Conservation (phyloP, 495 filamentous ascomycete species). For the Penicillium roqueforti region DNA sequence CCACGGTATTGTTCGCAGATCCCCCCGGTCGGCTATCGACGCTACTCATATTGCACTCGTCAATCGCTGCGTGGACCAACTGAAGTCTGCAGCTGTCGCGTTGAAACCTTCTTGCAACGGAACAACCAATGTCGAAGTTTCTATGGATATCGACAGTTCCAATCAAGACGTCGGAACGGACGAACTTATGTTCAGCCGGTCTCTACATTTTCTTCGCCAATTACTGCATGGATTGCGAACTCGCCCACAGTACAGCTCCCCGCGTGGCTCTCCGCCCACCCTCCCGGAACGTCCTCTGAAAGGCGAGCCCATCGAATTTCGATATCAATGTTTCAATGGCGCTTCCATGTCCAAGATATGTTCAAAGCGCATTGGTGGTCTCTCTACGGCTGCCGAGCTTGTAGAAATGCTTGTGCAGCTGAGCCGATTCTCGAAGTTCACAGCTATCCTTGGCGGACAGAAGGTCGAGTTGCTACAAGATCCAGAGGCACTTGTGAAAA, state of each 20-base stretch:
- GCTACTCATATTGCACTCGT: slow-evolving; percentile 76
- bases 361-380: slow-evolving; percentile 57
- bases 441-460: slow-evolving; percentile 47
- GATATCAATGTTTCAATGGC: slow-evolving; percentile 70
- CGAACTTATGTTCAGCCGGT: slow-evolving; percentile 61
- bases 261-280: slow-evolving; percentile 33
- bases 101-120: slow-evolving; percentile 48
- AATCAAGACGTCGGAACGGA: slow-evolving; percentile 45
- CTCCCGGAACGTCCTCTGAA: slow-evolving; percentile 40
- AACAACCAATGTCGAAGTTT: slow-evolving; percentile 38
- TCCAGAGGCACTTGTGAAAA: slow-evolving; percentile 33
- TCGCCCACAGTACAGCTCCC: slow-evolving; percentile 51
- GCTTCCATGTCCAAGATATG: slow-evolving; percentile 51
- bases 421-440: slow-evolving; percentile 70
- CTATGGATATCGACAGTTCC: slow-evolving; percentile 45
- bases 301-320: slow-evolving; percentile 61
- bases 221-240: slow-evolving; percentile 51
- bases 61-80: slow-evolving; percentile 69
- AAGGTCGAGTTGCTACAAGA: slow-evolving; percentile 43
- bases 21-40: slow-evolving; percentile 49
- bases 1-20: slow-evolving; percentile 35
- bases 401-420: slow-evolving; percentile 57
- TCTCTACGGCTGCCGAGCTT: slow-evolving; percentile 66
- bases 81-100: slow-evolving; percentile 62
- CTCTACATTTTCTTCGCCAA: slow-evolving; percentile 55